phyloP scores from a whole-genome alignment of 2,329 filamentous ascomycete species.

The Cytospora leucostoma region DNA sequence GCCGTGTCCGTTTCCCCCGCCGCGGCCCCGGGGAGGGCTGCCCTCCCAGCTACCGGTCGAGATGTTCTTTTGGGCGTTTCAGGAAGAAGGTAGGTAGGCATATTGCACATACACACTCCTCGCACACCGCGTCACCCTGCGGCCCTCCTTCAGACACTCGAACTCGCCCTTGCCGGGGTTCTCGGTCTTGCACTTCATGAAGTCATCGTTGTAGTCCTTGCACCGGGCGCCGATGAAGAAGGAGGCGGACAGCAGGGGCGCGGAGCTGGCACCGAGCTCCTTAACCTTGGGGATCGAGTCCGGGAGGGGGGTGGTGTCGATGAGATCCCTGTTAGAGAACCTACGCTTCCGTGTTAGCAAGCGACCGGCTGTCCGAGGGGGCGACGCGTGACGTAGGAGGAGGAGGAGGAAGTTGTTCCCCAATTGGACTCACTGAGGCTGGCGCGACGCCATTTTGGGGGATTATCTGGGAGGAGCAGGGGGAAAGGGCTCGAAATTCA shows the following conservation, averaged over 20 bases:
- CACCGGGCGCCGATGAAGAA: constrained; percentile 98
- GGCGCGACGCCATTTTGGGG: constrained; percentile 60
- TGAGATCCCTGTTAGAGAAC: constrained; percentile 90
- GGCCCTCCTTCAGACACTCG: constrained; percentile 93
- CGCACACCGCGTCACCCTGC: constrained; percentile 94
- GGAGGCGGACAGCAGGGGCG: constrained; percentile 84
- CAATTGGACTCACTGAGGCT: constrained; percentile 54
- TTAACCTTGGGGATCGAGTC: constrained; percentile 88
- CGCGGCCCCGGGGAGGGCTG: neutral
- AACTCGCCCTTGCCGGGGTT: constrained; percentile 87
- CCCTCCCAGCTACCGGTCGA: constrained; percentile 6
- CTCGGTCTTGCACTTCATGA: constrained; percentile 98
- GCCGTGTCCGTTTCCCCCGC: neutral
- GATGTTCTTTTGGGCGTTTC: neutral
- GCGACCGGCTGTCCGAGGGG: neutral
- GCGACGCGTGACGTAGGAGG: neutral
- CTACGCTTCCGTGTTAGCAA: constrained; percentile 48
- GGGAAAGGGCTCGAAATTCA: constrained; percentile 31
- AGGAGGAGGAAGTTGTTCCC: neutral
- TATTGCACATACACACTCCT: constrained; percentile 80
- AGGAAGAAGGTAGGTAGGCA: neutral
- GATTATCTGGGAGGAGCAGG: constrained; percentile 30
- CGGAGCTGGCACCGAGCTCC: constrained; percentile 91
- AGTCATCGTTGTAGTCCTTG: constrained; percentile 96
- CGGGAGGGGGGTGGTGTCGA: constrained; percentile 95